Base-by-base conservation (phyloP, 2,329 filamentous ascomycete genomes). In the Albophoma yamanashiensis region DNA sequence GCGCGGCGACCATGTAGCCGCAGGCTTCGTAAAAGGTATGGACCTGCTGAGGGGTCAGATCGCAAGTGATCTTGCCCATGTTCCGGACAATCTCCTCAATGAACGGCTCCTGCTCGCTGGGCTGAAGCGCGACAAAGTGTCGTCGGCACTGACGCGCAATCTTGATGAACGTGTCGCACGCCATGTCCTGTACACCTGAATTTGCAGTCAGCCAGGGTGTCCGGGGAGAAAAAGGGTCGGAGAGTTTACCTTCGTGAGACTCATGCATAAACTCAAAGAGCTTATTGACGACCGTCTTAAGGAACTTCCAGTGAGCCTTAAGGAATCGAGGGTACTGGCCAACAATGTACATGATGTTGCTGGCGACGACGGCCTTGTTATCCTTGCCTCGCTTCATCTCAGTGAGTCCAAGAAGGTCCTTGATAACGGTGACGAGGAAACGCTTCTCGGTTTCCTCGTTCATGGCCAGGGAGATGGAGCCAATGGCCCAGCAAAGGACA, bases 281-380 rank as follows among this genome's bases (percentile, higher is more conserved):
- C 79, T 99, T 99, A 78, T 99, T 99, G 70, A 99, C 94, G 22
- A 99, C 94, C 2, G 94, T 99, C 85, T 99, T 99, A 60, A 99
- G 80, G 78, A 99, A 99, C 74, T 99, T 99, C 94, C 94, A 99
- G 75, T 99, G 94, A 1, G 94, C 94, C 79, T 99, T 99, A 68
- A 99, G 79, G 78, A 99, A 99, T 25, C 94, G 90, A 43, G 94
- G 94, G 71, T 99, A 99, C 72, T 99, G 94, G 61, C 94, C 94
- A 63, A 99, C 94, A 77, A 99, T 99, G 74, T 99, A 99, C 94
- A 99, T 99, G 70, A 99, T 99, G 78, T 99, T 99, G 77, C 91
- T 96, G 64, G 94, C 94, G 47, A 99, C 94, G 12, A 99, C 94
- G 15, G 94, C 94, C 74, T 99, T 99, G 83, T 99, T 99, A 79